Conservation (phyloP, 495 filamentous ascomycete species). For the Bacidia gigantensis region DNA sequence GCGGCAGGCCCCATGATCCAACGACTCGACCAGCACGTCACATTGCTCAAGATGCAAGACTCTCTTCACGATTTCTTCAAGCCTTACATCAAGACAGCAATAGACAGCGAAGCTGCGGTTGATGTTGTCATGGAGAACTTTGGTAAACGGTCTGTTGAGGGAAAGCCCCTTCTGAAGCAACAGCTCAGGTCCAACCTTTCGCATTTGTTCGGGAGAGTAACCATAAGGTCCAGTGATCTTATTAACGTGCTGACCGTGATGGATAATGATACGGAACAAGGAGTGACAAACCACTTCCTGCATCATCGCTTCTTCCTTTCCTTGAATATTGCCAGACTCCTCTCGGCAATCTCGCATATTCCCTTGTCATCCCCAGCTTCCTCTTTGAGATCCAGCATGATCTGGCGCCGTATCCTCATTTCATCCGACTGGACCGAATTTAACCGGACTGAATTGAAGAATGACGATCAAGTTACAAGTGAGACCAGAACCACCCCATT, state of each 20-base stretch:
- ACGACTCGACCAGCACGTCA: slow-evolving; percentile 45
- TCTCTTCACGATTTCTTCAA: slow-evolving; percentile 46
- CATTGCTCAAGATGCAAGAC: slow-evolving; percentile 60
- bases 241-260: slow-evolving; percentile 76
- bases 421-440: slow-evolving; percentile 61
- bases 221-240: slow-evolving; percentile 50
- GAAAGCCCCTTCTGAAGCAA: slow-evolving; percentile 47
- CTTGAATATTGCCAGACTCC: slow-evolving; percentile 48
- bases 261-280: slow-evolving; percentile 21
- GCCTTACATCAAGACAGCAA: slow-evolving; percentile 45
- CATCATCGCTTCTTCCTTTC: slow-evolving; percentile 56
- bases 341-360: slow-evolving; percentile 32
- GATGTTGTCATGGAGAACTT: slow-evolving; percentile 61
- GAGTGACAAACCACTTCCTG: slow-evolving; percentile 27
- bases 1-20: slow-evolving; percentile 24
- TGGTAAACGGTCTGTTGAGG: slow-evolving; percentile 38
- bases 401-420: slow-evolving; percentile 74
- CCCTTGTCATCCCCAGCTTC: slow-evolving; percentile 7
- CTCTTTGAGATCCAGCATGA: slow-evolving; percentile 47
- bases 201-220: slow-evolving; percentile 51
- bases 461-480: slow-evolving; percentile 32
- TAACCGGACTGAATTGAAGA: slow-evolving; percentile 39
- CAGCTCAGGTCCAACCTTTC: slow-evolving; percentile 51
- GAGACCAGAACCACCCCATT: slow-evolving; percentile 35
- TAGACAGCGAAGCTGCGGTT: slow-evolving; percentile 64